phyloP scores from a whole-genome alignment of 148 eudicot species.

The Rhododendron williamsianum region DNA sequence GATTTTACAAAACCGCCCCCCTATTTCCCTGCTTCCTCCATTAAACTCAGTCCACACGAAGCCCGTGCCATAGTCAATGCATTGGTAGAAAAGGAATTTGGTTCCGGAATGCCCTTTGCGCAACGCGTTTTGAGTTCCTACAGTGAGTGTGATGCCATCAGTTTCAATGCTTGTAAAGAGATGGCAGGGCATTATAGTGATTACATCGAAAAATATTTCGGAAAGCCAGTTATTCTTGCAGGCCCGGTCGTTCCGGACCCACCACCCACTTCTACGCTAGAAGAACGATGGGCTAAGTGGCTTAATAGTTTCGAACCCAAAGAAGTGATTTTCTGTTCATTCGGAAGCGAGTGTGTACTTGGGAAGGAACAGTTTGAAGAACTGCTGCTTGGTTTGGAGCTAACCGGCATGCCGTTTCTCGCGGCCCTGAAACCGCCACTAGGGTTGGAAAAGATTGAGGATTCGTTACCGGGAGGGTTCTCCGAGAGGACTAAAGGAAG shows the following conservation, averaged over 20 bases:
- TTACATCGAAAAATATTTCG: conserved; percentile 5
- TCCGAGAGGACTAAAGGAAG: conserved; percentile 20
- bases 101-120: neutral
- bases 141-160: conserved; percentile 19
- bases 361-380: conserved; percentile 37
- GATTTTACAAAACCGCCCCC: conserved; percentile 31
- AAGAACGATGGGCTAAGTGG: conserved; percentile 35
- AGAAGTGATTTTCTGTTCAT: conserved; percentile 39
- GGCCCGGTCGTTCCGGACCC: conserved; percentile 35
- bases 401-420: conserved; percentile 48
- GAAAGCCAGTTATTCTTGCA: conserved; percentile 1
- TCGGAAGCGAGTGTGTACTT: conserved; percentile 47
- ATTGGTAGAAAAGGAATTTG: neutral
- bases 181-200: conserved; percentile 28
- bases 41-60: conserved; percentile 9
- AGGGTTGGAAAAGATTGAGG: conserved; percentile 35
- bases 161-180: conserved; percentile 27
- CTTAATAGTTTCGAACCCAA: conserved; percentile 23
- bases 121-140: neutral
- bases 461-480: conserved; percentile 37
- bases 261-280: conserved; percentile 22
- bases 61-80: neutral
- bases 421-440: conserved; percentile 43
- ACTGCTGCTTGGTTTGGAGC: conserved; percentile 43
- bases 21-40: conserved; percentile 26